Conservation (phyloP, 148 eudicot genomes). For the Nepenthes gracilis region DNA sequence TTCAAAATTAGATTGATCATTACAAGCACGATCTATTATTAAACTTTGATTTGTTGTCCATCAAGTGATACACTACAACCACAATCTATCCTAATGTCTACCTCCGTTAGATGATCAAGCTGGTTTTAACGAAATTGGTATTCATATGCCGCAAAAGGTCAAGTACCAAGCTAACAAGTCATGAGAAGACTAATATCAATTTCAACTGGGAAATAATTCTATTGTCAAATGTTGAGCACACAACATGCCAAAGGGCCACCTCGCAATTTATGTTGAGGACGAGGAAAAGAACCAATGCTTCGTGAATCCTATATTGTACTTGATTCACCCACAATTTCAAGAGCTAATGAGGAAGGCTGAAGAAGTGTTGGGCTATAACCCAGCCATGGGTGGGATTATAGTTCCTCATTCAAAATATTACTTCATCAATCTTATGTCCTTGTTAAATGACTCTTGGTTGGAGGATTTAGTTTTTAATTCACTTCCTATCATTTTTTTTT, state of each 20-base stretch:
- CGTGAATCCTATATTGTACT: slow-evolving; percentile 15
- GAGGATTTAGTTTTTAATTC: neutral
- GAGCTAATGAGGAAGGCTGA: slow-evolving; percentile 2
- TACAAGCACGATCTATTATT: no score
- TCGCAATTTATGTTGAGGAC: slow-evolving; percentile 19
- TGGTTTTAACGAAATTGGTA: neutral
- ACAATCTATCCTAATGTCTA: no score
- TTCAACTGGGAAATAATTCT: neutral
- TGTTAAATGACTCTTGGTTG: neutral
- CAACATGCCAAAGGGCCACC: slow-evolving; percentile 6
- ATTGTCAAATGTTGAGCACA: no score
- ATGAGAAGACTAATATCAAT: neutral
- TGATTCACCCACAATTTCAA: slow-evolving; percentile 18
- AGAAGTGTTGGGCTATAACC: neutral
- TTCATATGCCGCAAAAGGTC: no score
- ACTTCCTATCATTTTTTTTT: no score
- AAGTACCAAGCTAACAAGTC: neutral
- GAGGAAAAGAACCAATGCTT: slow-evolving; percentile 9
- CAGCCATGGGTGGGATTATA: slow-evolving; percentile 16
- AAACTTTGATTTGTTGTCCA: no score
- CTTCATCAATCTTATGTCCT: neutral
- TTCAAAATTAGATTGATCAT: no score
- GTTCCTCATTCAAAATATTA: slow-evolving; percentile 4
- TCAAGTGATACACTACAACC: no score
- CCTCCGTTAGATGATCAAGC: no score